Percentiles rank a stretch among this genome's conserved stretches.
phyloP scores from a whole-genome alignment of 192 early-diverging fungal genomes.

The Coemansia sp. region DNA sequence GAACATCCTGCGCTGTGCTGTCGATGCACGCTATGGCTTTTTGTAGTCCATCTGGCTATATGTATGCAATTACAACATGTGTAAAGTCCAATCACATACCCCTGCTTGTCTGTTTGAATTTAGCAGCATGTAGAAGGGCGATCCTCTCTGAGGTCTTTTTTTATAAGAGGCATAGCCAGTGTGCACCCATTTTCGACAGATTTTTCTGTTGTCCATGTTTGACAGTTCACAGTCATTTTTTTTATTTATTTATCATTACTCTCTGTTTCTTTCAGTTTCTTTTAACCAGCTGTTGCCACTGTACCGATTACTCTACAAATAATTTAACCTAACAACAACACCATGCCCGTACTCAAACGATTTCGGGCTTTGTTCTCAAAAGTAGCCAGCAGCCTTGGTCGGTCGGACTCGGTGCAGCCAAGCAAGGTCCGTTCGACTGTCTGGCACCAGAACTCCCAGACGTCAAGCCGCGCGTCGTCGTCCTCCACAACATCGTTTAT shows the following conservation, averaged over 20 bases:
- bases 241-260: too few relatives aligned
- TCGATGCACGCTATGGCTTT: constrained; percentile 2
- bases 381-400: constrained; percentile 47
- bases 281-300: background rate
- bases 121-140: background rate
- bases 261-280: too few relatives aligned
- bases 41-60: background rate
- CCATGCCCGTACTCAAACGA: constrained; percentile 37
- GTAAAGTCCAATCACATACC: too few relatives aligned
- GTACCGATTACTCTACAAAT: background rate
- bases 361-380: constrained; percentile 38
- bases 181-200: too few relatives aligned
- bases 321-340: too few relatives aligned
- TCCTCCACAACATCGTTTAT: constrained; percentile 19
- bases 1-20: background rate
- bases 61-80: too few relatives aligned
- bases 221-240: too few relatives aligned
- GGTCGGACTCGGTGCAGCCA: constrained; percentile 28
- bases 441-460: constrained; percentile 37
- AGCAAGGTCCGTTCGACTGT: constrained; percentile 36
- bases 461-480: constrained; percentile 38
- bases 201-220: too few relatives aligned
- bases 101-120: too few relatives aligned
- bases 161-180: too few relatives aligned
- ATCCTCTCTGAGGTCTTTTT: too few relatives aligned